Evolutionary conservation across 192 early-diverging fungal genomes (phyloP).

Genomic region (Linnemannia elongata): DNA sequence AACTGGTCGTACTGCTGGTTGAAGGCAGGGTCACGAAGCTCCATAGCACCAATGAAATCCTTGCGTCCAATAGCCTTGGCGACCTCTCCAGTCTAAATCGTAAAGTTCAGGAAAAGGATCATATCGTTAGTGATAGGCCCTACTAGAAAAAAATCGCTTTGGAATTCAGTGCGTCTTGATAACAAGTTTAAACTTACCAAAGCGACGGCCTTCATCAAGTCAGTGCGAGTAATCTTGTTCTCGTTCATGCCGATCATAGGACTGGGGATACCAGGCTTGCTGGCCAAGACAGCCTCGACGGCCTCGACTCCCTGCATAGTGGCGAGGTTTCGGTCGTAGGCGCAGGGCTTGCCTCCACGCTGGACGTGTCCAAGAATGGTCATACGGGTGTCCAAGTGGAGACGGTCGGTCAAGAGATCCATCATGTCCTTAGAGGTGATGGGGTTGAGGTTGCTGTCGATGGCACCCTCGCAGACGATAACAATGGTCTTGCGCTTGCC

Average conservation of each 20-base stretch:
- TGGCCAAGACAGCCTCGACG: constrained; percentile 90
- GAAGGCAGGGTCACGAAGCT: constrained; percentile 90
- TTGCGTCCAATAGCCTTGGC: constrained; percentile 84
- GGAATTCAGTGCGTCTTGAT: background rate
- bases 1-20: constrained; percentile 73
- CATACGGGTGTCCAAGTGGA: constrained; percentile 93
- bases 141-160: background rate
- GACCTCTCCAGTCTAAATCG: constrained; percentile 82
- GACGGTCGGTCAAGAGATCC: constrained; percentile 81
- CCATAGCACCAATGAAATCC: constrained; percentile 92
- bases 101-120: background rate
- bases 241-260: constrained; percentile 94
- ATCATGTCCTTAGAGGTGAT: constrained; percentile 90
- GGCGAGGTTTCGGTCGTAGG: constrained; percentile 92
- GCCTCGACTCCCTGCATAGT: constrained; percentile 96
- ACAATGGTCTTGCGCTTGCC: constrained; percentile 96
- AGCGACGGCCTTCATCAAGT: constrained; percentile 94
- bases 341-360: constrained; percentile 91
- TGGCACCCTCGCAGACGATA: constrained; percentile 96
- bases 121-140: background rate
- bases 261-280: constrained; percentile 87
- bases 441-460: constrained; percentile 88
- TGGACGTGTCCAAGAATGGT: constrained; percentile 97
- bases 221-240: constrained; percentile 88
- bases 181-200: constrained; percentile 61